phyloP scores from a whole-genome alignment of 495 filamentous ascomycete species.

The Hypomontagnella monticulosa region DNA sequence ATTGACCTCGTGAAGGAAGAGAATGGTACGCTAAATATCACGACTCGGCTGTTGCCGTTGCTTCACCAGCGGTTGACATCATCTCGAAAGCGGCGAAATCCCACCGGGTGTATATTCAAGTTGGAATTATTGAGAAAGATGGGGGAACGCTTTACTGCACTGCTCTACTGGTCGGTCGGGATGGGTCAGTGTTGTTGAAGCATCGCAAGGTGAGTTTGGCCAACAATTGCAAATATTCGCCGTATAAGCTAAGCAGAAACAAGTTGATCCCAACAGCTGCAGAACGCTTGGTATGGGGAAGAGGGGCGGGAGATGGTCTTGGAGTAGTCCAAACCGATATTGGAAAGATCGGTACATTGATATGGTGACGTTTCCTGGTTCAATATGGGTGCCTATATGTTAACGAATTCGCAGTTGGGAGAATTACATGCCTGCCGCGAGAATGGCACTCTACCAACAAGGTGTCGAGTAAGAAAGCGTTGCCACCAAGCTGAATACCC shows the following conservation, averaged over 20 bases:
- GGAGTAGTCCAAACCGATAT: slow-evolving; percentile 54
- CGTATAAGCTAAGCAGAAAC: slow-evolving; percentile 14
- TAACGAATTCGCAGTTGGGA: slow-evolving; percentile 48
- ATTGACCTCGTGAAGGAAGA: slow-evolving; percentile 42
- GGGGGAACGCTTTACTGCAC: slow-evolving; percentile 55
- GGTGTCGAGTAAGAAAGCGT: slow-evolving; percentile 49
- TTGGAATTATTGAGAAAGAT: slow-evolving; percentile 57
- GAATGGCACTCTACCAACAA: slow-evolving; percentile 55
- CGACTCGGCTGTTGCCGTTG: slow-evolving; percentile 48
- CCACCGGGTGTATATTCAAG: slow-evolving; percentile 48
- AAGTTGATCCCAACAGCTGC: slow-evolving; percentile 54
- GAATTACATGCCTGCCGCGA: slow-evolving; percentile 57
- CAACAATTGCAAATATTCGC: neutral
- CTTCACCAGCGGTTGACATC: slow-evolving; percentile 49
- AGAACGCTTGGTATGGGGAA: slow-evolving; percentile 54
- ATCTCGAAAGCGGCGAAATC: slow-evolving; percentile 47
- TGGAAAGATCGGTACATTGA: slow-evolving; percentile 54
- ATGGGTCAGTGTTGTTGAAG: slow-evolving; percentile 48
- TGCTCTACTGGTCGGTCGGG: slow-evolving; percentile 48
- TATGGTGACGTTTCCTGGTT: slow-evolving; percentile 45
- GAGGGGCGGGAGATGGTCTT: slow-evolving; percentile 52
- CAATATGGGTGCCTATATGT: neutral
- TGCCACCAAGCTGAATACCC: neutral
- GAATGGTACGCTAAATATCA: slow-evolving; percentile 56
- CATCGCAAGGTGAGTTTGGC: slow-evolving; percentile 50